Conservation (phyloP, 2,329 filamentous ascomycete species). For the Ceratocystis colombiana region DNA sequence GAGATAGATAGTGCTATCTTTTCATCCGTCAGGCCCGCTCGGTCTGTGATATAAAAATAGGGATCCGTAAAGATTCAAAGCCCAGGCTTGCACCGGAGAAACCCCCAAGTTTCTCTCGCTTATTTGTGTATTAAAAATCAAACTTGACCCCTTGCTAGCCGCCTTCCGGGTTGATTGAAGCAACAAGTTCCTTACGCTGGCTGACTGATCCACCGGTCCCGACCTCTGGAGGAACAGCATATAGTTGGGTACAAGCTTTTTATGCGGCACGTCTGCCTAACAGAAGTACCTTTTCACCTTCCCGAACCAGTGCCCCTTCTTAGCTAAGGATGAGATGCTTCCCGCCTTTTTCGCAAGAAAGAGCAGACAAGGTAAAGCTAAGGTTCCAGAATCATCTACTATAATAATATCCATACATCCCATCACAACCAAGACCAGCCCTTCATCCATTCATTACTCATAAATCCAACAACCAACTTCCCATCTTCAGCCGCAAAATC, state of each 20-base stretch:
- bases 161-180: neutral
- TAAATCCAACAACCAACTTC: neutral
- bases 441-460: neutral
- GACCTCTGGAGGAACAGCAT: neutral
- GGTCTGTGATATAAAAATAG: neutral
- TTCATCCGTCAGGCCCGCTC: too few relatives aligned
- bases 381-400: constrained; percentile 9
- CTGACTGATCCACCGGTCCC: constrained; percentile 1
- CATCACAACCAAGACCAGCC: neutral
- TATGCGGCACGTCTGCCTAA: constrained; percentile 1
- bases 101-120: constrained; percentile 4
- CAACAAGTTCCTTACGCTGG: neutral
- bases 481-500: constrained; percentile 4
- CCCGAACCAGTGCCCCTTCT: neutral
- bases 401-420: neutral
- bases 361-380: neutral
- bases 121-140: neutral
- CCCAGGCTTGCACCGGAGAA: neutral
- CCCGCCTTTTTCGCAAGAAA: neutral
- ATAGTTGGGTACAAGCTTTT: neutral
- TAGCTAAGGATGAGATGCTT: neutral
- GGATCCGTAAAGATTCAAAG: neutral
- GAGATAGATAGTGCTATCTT: too few relatives aligned
- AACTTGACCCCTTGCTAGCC: constrained; percentile 9
- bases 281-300: neutral